phyloP scores from a whole-genome alignment of 331 rosid genomes.

The Malus hybrid region DNA sequence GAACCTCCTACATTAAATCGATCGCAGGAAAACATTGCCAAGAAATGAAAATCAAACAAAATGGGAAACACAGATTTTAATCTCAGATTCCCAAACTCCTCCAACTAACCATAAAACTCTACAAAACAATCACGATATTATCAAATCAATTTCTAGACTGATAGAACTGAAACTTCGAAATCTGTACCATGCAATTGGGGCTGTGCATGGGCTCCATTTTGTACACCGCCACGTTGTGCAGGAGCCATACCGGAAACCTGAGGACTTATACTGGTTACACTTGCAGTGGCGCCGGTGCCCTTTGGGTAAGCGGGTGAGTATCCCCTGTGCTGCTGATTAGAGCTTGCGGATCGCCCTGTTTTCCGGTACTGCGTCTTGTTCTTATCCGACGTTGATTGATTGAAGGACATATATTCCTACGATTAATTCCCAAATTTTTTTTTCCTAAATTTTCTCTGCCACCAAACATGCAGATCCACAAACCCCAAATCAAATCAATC shows the following conservation, averaged over 20 bases:
- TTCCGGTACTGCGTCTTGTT: conserved; percentile 54
- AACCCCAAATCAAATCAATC: not conserved
- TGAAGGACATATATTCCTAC: conserved; percentile 85
- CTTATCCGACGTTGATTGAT: conserved; percentile 88
- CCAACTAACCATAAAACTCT: not conserved
- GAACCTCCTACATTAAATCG: conserved; percentile 28
- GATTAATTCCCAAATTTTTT: conserved; percentile 27
- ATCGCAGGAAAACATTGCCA: not conserved
- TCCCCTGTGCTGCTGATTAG: conserved; percentile 60
- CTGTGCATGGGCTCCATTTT: conserved; percentile 53
- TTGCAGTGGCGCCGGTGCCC: conserved; percentile 50
- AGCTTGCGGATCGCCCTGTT: conserved; percentile 62
- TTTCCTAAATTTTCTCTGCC: conserved; percentile 33
- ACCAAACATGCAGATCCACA: conserved; percentile 24
- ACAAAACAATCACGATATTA: not conserved
- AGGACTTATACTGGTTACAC: conserved; percentile 29
- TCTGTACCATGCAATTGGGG: conserved; percentile 51
- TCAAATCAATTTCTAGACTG: not conserved
- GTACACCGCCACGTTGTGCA: conserved; percentile 26
- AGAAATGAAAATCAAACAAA: conserved; percentile 7
- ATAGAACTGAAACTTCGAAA: not conserved
- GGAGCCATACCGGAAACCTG: conserved; percentile 36
- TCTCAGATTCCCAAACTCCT: not conserved
- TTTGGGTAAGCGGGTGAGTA: conserved; percentile 44
- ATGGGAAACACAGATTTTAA: not conserved